Evolutionary conservation across 2,329 filamentous ascomycete genomes (phyloP).

Genomic region (Fonsecaea multimorphosa): DNA sequence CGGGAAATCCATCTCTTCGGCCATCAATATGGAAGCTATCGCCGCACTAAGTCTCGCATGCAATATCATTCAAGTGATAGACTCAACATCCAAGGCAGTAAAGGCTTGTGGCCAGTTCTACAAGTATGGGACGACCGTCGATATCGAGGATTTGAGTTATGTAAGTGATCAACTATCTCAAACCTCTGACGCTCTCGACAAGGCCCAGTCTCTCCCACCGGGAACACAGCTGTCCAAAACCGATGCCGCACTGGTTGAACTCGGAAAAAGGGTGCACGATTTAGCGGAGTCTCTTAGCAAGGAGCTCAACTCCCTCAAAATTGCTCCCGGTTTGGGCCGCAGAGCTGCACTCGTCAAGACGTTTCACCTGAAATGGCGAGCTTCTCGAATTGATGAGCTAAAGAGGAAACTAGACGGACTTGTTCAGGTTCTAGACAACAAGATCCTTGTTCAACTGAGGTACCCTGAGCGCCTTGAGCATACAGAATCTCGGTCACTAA

Average conservation of each 20-base stretch:
- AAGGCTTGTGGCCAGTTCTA: constrained; percentile 4
- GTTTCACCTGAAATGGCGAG: background rate
- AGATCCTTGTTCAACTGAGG: constrained; percentile 12
- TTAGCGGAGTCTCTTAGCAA: background rate
- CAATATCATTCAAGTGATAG: constrained; percentile 16
- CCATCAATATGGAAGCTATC: constrained; percentile 10
- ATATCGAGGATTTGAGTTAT: constrained; percentile 4
- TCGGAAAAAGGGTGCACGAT: constrained; percentile 1
- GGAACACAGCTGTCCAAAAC: background rate
- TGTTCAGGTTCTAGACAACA: constrained; percentile 3
- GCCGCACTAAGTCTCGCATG: constrained; percentile 6
- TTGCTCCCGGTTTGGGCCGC: background rate
- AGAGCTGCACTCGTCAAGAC: background rate
- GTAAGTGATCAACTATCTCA: constrained; percentile 1
- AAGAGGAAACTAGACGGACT: constrained; percentile 4
- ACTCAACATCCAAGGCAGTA: background rate
- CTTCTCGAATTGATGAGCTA: background rate
- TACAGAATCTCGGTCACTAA: background rate
- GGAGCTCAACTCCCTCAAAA: constrained; percentile 1
- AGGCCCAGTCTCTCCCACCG: background rate
- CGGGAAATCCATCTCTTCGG: background rate
- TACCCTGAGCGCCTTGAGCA: background rate
- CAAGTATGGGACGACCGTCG: constrained; percentile 4
- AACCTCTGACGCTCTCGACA: background rate
- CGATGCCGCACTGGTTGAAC: background rate